These are phyloP conservation scores for Castanea mollissima DNA, from an alignment of 306 rosid genomes.

Conservation along the genomic window DNA sequence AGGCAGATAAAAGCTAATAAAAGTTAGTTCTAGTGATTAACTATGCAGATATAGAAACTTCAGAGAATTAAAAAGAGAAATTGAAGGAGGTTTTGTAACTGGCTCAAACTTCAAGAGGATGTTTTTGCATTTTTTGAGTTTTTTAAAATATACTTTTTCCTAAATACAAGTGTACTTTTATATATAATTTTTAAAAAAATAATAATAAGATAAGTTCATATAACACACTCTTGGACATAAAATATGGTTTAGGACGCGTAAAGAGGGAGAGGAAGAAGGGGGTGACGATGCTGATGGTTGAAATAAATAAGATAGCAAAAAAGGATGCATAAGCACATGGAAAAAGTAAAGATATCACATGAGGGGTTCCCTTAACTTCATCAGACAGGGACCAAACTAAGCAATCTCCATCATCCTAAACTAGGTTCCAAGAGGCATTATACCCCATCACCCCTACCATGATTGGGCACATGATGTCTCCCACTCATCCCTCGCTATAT, in stretches of 20 bases:
- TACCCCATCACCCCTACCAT: conserved; percentile 6
- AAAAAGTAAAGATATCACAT: conserved; percentile 54
- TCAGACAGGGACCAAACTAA: conserved; percentile 29
- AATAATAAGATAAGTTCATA: no score
- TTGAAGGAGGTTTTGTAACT: no score
- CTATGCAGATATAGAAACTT: no score
- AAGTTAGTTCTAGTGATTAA: no score
- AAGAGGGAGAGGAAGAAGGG: background rate
- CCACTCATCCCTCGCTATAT: conserved; percentile 3
- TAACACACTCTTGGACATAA: background rate
- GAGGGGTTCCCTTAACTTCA: conserved; percentile 40
- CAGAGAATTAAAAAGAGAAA: no score
- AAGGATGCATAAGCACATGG: conserved; percentile 57
- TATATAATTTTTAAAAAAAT: no score
- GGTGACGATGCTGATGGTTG: conserved; percentile 31
- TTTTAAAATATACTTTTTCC: no score
- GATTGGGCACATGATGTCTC: conserved; percentile 37
- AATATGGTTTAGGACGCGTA: background rate
- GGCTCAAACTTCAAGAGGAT: no score
- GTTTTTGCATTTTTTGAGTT: no score
- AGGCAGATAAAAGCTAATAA: no score
- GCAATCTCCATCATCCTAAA: conserved; percentile 39
- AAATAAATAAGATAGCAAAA: conserved; percentile 18
- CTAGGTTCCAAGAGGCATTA: conserved; percentile 42
- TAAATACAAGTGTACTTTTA: no score